phyloP scores from a whole-genome alignment of 345 rosid species.

The Brassica nigra region DNA sequence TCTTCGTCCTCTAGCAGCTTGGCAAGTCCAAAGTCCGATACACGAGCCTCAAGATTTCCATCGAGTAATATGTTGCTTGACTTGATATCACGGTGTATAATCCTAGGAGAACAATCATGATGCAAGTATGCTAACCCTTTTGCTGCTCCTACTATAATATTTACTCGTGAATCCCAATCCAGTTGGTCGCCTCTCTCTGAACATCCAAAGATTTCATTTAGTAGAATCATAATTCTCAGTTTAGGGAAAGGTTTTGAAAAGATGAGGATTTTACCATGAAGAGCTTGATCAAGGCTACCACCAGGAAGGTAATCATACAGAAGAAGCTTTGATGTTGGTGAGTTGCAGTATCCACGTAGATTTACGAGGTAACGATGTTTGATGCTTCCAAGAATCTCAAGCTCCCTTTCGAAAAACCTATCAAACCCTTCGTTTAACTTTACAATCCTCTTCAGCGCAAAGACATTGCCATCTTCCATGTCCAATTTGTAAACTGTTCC shows the following conservation, averaged over 20 bases:
- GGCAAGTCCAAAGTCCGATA: slow-evolving; percentile 97
- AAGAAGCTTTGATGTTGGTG: slow-evolving; percentile 84
- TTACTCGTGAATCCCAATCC: slow-evolving; percentile 95
- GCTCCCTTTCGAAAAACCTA: slow-evolving; percentile 96
- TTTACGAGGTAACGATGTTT: slow-evolving; percentile 94
- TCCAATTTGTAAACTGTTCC: slow-evolving; percentile 92
- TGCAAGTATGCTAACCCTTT: slow-evolving; percentile 96
- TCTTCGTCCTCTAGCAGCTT: slow-evolving; percentile 93
- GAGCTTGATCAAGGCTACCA: slow-evolving; percentile 90
- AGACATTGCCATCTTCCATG: slow-evolving; percentile 94
- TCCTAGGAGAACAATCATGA: slow-evolving; percentile 99
- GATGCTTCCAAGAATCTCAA: slow-evolving; percentile 97
- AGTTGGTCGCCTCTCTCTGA: slow-evolving; percentile 87
- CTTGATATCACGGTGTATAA: slow-evolving; percentile 98
- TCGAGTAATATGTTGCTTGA: slow-evolving; percentile 97
- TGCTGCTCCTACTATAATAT: slow-evolving; percentile 93
- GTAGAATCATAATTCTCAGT: background rate
- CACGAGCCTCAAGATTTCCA: slow-evolving; percentile 95
- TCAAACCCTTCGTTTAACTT: slow-evolving; percentile 92
- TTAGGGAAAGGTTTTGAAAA: background rate
- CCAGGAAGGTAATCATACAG: slow-evolving; percentile 93
- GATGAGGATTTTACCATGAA: slow-evolving; percentile 63
- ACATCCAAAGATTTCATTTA: slow-evolving; percentile 26
- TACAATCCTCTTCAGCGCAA: slow-evolving; percentile 85
- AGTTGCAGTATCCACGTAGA: slow-evolving; percentile 95